Percentiles rank a stretch among this genome's conserved stretches.
phyloP scores from a whole-genome alignment of 441 rosid species.

The Adansonia madagascariensis region DNA sequence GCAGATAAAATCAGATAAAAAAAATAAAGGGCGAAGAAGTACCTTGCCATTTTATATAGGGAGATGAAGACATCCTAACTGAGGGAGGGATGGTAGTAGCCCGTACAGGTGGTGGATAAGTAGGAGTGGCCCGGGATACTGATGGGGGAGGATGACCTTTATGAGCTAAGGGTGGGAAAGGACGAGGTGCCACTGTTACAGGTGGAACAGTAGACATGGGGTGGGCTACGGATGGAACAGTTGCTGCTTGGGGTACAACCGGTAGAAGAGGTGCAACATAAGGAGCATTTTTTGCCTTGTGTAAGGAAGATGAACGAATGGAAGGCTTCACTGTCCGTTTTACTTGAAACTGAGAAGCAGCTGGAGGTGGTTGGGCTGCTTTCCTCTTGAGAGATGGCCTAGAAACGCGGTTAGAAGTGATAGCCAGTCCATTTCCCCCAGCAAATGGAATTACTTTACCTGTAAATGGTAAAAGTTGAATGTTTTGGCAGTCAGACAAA shows the following conservation, averaged over 20 bases:
- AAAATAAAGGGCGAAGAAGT: neutral
- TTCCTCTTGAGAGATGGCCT: constrained; percentile 33
- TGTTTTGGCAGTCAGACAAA: neutral
- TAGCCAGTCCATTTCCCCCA: constrained; percentile 17
- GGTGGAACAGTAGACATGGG: neutral
- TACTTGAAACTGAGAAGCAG: constrained; percentile 10
- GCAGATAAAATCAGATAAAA: neutral
- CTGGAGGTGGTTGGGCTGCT: constrained; percentile 7
- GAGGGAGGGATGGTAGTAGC: neutral
- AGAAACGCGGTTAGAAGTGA: constrained; percentile 16
- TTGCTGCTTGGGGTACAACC: neutral
- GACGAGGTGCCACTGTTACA: neutral
- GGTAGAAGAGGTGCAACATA: neutral
- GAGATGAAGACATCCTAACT: neutral
- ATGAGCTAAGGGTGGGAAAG: neutral
- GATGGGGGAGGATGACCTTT: neutral
- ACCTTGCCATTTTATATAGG: constrained; percentile 25
- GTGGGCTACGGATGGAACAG: neutral
- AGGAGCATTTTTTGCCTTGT: constrained; percentile 1
- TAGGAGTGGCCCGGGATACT: neutral
- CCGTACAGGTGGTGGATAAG: neutral
- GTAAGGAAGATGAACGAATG: neutral
- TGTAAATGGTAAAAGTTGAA: constrained; percentile 17
- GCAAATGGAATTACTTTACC: constrained; percentile 29
- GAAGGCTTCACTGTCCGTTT: constrained; percentile 12